A percentile compares a stretch with the other conserved stretches of the same genome.
These are phyloP conservation scores for Hibiscus mutabilis DNA, from an alignment of 345 rosid species.

Conservation along the genomic window DNA sequence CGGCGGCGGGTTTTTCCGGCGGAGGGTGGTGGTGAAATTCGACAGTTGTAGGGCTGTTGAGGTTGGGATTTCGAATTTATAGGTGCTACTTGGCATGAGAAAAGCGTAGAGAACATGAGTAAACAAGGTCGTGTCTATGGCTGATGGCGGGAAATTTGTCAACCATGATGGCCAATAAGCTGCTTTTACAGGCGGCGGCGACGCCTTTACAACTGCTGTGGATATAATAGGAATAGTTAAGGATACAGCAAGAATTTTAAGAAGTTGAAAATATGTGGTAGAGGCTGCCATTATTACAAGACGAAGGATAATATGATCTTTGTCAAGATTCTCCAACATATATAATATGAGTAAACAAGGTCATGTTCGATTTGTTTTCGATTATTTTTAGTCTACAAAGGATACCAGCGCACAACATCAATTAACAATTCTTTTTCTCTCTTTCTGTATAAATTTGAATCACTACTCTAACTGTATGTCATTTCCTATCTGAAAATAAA, in stretches of 20 bases:
- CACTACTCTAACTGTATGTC: too few relatives aligned
- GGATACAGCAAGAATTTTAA: background rate
- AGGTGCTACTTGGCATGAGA: conserved; percentile 40
- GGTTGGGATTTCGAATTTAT: conserved; percentile 25
- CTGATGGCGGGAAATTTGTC: conserved; percentile 33
- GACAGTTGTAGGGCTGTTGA: conserved; percentile 12
- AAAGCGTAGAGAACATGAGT: conserved; percentile 56
- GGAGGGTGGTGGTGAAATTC: conserved; percentile 44
- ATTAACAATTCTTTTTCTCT: too few relatives aligned
- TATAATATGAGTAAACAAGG: too few relatives aligned
- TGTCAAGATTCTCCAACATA: too few relatives aligned
- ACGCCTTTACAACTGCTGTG: conserved; percentile 5
- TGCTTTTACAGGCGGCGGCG: conserved; percentile 30
- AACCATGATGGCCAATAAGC: conserved; percentile 49
- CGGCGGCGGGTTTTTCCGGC: conserved; percentile 24
- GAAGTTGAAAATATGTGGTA: background rate
- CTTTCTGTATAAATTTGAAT: too few relatives aligned
- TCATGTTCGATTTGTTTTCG: too few relatives aligned
- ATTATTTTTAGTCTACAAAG: too few relatives aligned
- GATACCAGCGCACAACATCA: too few relatives aligned
- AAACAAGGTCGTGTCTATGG: conserved; percentile 40
- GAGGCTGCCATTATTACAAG: conserved; percentile 12
- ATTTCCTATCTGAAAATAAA: too few relatives aligned
- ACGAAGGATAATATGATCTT: background rate
- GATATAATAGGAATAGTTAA: background rate